Evolutionary conservation across 2,329 filamentous ascomycete genomes (phyloP), one percentile per base, ranked within the genome.

Genomic region (Madurella fahalii): DNA sequence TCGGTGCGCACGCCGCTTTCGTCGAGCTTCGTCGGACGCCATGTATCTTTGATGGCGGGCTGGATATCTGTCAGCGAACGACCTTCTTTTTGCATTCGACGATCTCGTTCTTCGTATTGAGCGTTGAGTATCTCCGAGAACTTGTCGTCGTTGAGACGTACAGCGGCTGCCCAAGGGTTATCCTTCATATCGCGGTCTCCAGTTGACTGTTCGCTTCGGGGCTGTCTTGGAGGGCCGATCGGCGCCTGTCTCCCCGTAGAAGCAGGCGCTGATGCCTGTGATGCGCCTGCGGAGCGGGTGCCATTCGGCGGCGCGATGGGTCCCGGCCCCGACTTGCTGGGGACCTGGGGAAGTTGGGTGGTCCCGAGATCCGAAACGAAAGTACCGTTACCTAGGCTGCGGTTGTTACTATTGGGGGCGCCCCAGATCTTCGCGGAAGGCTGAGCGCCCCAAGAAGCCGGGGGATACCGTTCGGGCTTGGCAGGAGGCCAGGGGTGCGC

Each of bases 321-420:
- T 1, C 76, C 72, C 1, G 79, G 79, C 62, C 64, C 66, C 17
- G 62, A 30, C 40, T 64, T 70, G 56, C 60, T 63, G 9, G 68
- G 60, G 3, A 70, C 62, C 44, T 66, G 68, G 13, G 65, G 60
- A 20, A 69, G 62, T 34, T 70, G 68, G 3, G 71, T 55, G 9
- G 65, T 70, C 30, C 77, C 78, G 49, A 86, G 75, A 61, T 84
- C 82, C 12, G 82, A 77, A 53, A 81, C 83, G 64, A 92, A 92
- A 0, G 87, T 90, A 42, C 88, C 88, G 67, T 92, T 92, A 3
- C 88, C 88, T 17, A 92, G 82, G 11, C 82, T 84, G 51, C 84
- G 80, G 61, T 89, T 84, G 62, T 81, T 85, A 52, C 83, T 82
- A 52, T 83, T 82, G n/a, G 84, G 85, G 42, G 86, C 83, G 16